phyloP scores from a whole-genome alignment of 2,329 filamentous ascomycete species.

The Zymoseptoria ardabiliae region DNA sequence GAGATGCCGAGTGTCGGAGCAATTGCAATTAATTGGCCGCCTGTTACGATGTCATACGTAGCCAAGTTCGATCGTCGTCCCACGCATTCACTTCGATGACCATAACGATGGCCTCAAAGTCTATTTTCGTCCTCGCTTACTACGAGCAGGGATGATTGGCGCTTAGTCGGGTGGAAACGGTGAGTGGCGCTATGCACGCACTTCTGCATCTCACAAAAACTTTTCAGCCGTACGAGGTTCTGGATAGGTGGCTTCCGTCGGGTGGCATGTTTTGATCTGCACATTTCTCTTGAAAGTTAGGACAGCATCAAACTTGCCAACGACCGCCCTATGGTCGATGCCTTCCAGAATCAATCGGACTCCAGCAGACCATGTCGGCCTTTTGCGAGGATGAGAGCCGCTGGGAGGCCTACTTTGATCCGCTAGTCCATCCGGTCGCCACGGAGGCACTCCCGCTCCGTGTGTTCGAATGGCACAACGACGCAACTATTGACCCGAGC shows the following conservation, averaged over 20 bases:
- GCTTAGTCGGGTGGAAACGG: not conserved
- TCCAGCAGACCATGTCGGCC: slow-evolving; percentile 2
- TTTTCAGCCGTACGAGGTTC: not conserved
- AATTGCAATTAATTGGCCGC: not conserved
- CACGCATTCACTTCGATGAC: not conserved
- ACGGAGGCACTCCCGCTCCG: not conserved
- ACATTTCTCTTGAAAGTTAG: not conserved
- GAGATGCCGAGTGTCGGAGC: not conserved
- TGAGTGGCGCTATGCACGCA: not conserved
- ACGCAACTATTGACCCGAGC: not conserved
- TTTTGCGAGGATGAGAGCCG: slow-evolving; percentile 5
- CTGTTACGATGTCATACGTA: not conserved
- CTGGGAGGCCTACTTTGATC: slow-evolving; percentile 5
- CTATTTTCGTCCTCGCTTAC: slow-evolving; percentile 2
- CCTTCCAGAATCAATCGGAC: not conserved
- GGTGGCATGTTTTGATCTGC: not conserved
- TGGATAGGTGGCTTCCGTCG: not conserved
- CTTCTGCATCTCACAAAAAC: not conserved
- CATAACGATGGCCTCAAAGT: slow-evolving; percentile 1
- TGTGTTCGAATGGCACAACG: slow-evolving; percentile 1
- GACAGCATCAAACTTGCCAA: too few relatives aligned
- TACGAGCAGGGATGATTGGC: not conserved
- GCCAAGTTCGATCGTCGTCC: not conserved
- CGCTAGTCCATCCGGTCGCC: not conserved
- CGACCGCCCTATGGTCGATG: too few relatives aligned